A percentile compares a stretch with the other conserved stretches of the same genome.
phyloP scores from a whole-genome alignment of 129 eudicot genomes.

The Arctium minus region DNA sequence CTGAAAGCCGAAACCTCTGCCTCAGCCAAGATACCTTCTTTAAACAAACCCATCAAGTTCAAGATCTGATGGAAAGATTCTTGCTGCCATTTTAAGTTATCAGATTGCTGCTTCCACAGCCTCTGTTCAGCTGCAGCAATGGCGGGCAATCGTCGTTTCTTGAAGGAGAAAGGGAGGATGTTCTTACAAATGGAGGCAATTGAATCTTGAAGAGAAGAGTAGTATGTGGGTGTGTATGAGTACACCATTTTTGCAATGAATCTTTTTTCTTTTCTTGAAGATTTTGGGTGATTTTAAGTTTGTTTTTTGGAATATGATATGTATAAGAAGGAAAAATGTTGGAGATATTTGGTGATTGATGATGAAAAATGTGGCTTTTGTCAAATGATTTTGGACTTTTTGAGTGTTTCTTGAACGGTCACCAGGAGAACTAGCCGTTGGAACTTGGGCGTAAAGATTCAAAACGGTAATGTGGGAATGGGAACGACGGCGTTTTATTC shows the following conservation, averaged over 20 bases:
- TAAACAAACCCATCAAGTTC: conserved; percentile 65
- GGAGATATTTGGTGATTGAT: background rate
- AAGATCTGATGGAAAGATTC: conserved; percentile 86
- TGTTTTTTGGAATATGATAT: conserved; percentile 22
- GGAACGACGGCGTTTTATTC: conserved; percentile 10
- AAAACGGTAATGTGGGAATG: conserved; percentile 12
- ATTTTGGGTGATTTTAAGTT: background rate
- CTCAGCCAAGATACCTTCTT: conserved; percentile 81
- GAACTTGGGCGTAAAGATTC: background rate
- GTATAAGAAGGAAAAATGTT: conserved; percentile 4
- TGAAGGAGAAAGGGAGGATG: conserved; percentile 87
- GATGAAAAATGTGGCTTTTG: conserved; percentile 20
- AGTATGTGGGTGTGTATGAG: conserved; percentile 77
- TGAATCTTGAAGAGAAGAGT: conserved; percentile 82
- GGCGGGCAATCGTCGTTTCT: conserved; percentile 62
- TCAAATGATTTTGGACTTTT: conserved; percentile 25
- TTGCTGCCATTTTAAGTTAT: conserved; percentile 95
- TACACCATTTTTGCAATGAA: conserved; percentile 46
- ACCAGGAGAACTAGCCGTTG: conserved; percentile 65
- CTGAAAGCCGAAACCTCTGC: conserved; percentile 68
- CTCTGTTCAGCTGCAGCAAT: conserved; percentile 63
- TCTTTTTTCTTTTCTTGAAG: background rate
- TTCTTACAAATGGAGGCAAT: conserved; percentile 81
- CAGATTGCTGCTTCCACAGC: conserved; percentile 51
- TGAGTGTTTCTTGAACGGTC: conserved; percentile 47